A percentile compares a stretch with the other conserved stretches of the same genome.
phyloP scores from a whole-genome alignment of 495 filamentous ascomycete genomes.

The Podospora fimiseda region DNA sequence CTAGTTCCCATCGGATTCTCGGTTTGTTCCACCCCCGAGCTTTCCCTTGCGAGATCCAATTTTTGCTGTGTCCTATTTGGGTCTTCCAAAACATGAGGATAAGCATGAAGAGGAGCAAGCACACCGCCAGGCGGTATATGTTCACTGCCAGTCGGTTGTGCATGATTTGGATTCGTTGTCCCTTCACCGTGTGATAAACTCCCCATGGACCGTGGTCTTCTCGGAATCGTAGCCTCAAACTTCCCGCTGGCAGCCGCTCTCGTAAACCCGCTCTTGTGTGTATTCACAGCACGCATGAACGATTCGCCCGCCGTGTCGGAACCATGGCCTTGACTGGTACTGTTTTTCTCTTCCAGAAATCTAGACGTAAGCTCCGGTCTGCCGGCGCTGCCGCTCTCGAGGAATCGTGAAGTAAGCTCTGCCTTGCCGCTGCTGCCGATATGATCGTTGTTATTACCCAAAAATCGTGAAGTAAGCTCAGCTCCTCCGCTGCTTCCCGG shows the following conservation, averaged over 20 bases:
- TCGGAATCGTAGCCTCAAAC: constrained; percentile 8
- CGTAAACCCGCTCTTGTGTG: constrained; percentile 10
- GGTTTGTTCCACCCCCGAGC: constrained; percentile 53
- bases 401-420: constrained; percentile 23
- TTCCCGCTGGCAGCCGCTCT: constrained; percentile 13
- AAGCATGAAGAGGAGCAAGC: no score
- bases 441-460: constrained; percentile 17
- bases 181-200: constrained; percentile 17
- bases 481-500: constrained; percentile 41
- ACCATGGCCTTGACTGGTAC: constrained; percentile 32
- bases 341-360: constrained; percentile 41
- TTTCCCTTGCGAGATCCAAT: constrained; percentile 61
- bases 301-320: constrained; percentile 26
- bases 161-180: not conserved
- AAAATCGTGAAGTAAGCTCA: constrained; percentile 47
- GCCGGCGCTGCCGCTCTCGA: constrained; percentile 37
- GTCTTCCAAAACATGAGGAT: constrained; percentile 35
- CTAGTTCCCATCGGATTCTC: constrained; percentile 28
- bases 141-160: not conserved
- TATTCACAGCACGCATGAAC: constrained; percentile 18
- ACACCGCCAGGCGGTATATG: no score
- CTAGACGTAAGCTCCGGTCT: constrained; percentile 44
- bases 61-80: constrained; percentile 65
- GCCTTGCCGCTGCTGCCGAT: constrained; percentile 42
- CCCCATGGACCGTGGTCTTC: constrained; percentile 23